A percentile compares a stretch with the other conserved stretches of the same genome.
phyloP scores from a whole-genome alignment of 805 yeast species.

The Kuraishia borneana region DNA sequence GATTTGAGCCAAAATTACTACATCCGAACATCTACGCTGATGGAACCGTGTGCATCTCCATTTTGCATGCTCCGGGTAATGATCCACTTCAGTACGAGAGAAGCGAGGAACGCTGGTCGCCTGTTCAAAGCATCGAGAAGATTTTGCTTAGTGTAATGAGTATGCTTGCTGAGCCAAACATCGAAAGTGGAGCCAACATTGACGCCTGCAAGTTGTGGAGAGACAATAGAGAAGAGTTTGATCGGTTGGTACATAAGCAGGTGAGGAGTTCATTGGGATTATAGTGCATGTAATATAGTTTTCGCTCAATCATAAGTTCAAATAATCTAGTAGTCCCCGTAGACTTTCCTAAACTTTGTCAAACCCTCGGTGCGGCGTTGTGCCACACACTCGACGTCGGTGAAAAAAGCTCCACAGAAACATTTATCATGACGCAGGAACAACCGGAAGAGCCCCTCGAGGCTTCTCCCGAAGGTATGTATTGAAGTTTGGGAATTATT shows the following conservation, averaged over 20 bases:
- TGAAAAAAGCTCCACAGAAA: too few relatives aligned
- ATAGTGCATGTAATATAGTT: too few relatives aligned
- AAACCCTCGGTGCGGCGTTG: too few relatives aligned
- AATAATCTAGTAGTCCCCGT: neutral
- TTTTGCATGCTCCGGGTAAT: constrained; percentile 92
- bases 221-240: constrained; percentile 62
- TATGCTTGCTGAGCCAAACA: constrained; percentile 95
- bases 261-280: constrained; percentile 67
- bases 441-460: too few relatives aligned
- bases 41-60: constrained; percentile 93
- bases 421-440: too few relatives aligned
- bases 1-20: constrained; percentile 66
- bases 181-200: constrained; percentile 89
- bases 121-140: constrained; percentile 96
- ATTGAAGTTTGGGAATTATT: too few relatives aligned
- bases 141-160: constrained; percentile 86
- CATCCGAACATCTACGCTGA: constrained; percentile 94
- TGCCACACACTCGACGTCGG: too few relatives aligned
- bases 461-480: too few relatives aligned
- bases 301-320: neutral
- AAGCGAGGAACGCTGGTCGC: constrained; percentile 97
- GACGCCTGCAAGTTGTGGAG: constrained; percentile 84
- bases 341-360: neutral
- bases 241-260: constrained; percentile 50
- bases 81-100: constrained; percentile 93